These are phyloP conservation scores for Gracilaria gracilis DNA, from an alignment of 23 red algal species.

Conservation along the genomic window DNA sequence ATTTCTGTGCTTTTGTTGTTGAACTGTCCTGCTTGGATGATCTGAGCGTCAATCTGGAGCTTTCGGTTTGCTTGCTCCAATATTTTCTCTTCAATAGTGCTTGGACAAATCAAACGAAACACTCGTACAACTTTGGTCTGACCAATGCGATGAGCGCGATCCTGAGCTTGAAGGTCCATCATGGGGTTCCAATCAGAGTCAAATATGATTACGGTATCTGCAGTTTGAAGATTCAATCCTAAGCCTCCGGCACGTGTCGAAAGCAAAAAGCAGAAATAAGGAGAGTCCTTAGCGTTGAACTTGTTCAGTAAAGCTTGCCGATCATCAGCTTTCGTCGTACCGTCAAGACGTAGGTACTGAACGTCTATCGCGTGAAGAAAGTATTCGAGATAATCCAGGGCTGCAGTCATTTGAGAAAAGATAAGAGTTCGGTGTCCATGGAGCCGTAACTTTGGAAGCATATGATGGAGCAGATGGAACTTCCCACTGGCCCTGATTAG, in stretches of 20 bases:
- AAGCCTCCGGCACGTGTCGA: conserved; percentile 96
- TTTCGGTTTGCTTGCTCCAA: conserved; percentile 93
- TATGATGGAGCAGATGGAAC: conserved; percentile 85
- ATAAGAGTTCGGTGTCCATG: conserved; percentile 90
- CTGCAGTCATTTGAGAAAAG: conserved; percentile 98
- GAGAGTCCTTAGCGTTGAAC: conserved; percentile 91
- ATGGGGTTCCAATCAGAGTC: conserved; percentile 99
- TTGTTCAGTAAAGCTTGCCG: conserved; percentile 83
- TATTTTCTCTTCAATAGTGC: conserved; percentile 93
- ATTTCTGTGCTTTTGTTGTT: conserved; percentile 93
- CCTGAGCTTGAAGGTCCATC: conserved; percentile 99
- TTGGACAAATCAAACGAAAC: conserved; percentile 86
- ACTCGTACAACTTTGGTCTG: conserved; percentile 95
- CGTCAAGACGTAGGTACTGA: conserved; percentile 89
- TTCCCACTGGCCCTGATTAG: conserved; percentile 94
- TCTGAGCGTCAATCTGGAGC: conserved; percentile 92
- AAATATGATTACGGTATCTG: conserved; percentile 99
- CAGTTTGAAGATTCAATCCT: conserved; percentile 97
- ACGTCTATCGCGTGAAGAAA: conserved; percentile 80
- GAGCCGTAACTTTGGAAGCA: conserved; percentile 83
- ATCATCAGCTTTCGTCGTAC: conserved; percentile 90
- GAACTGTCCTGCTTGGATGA: conserved; percentile 98
- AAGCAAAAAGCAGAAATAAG: conserved; percentile 94
- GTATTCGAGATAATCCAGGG: conserved; percentile 87
- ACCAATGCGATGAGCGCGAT: conserved; percentile 98